phyloP scores from a whole-genome alignment of 257 asterid genomes.

The Ilex aquifolium region DNA sequence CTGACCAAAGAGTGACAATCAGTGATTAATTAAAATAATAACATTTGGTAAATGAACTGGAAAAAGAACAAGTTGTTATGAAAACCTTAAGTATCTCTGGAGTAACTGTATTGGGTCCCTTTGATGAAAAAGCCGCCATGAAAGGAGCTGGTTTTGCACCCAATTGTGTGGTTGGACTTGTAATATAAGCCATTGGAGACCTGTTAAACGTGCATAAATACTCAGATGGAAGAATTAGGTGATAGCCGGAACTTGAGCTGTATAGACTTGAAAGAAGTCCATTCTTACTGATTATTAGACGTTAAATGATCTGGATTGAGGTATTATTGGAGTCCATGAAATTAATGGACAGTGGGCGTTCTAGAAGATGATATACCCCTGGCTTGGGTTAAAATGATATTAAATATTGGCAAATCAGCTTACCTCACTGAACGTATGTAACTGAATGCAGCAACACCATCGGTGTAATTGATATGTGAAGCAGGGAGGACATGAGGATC shows the following conservation, averaged over 20 bases:
- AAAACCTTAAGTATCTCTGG: conserved; percentile 80
- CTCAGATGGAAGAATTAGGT: background rate
- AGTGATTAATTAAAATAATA: background rate
- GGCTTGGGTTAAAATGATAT: background rate
- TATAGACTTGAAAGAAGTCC: background rate
- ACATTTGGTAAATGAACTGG: background rate
- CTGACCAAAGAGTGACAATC: conserved; percentile 23
- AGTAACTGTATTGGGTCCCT: conserved; percentile 59
- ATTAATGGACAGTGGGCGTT: too few relatives aligned
- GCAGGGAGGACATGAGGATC: conserved; percentile 89
- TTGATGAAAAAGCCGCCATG: conserved; percentile 90
- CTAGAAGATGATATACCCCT: too few relatives aligned
- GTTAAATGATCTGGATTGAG: background rate
- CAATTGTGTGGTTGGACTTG: conserved; percentile 44
- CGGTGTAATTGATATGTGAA: conserved; percentile 65
- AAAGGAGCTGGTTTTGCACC: conserved; percentile 73
- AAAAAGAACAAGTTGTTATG: background rate
- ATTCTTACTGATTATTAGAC: background rate
- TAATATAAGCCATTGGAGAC: conserved; percentile 54
- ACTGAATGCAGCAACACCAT: conserved; percentile 55
- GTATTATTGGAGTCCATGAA: too few relatives aligned
- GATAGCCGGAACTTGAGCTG: background rate
- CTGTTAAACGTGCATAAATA: conserved; percentile 21
- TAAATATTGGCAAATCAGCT: background rate
- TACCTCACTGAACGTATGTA: conserved; percentile 58